Evolutionary conservation across 371 early-diverging fungal species (phyloP), one percentile per base, ranked within the genome.

Genomic region (Lichtheimia corymbifera): DNA sequence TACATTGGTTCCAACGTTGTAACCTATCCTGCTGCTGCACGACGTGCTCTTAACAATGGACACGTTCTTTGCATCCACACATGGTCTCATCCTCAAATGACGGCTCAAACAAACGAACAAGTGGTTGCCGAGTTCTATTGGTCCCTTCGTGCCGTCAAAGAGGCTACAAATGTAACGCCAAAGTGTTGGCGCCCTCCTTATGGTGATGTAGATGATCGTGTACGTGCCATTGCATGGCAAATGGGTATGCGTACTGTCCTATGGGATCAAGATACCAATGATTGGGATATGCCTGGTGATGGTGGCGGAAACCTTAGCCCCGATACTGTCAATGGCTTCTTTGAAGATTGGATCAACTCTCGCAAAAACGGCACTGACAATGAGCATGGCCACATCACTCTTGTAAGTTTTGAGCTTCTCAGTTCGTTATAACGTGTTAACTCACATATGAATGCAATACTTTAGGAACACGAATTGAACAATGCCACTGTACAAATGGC

Each of bases 41-140:
- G 66, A 45, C 73, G 81, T 59, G 81, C 81, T 35, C 58, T 81
- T 15, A 71, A 71, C 27, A 73, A 77, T 62, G 79, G 83, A 18
- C 78, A 81, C 41, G 66, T 65, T 28, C 67, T 85, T 50, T 79
- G 80, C 35, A 62, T 75, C 40, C 86, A 85, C 55, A 83, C 85
- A 13, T 85, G 85, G 85, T 77, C 83, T 27, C 89, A 89, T 58
- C 82, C 81, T 50, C 65, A 63, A 18, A 76, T 87, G 77, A 83
- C 86, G 25, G 66, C 79, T 25, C 72, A 75, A 54, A 65, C 81
- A 35, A 83, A 81, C 52, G 80, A 75, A 5, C 65, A 80, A 52
- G 72, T 87, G 28, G 79, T 85, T 53, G 82, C 87, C 43, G 83
- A 88, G 61, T 61, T 87, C 25, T 75, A 83, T 61, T 79, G 80